Percentiles rank a stretch among this genome's conserved stretches.
These are phyloP conservation scores for Phytophthora hibernalis DNA, from an alignment of 352 stramenopile genomes.

Conservation along the genomic window DNA sequence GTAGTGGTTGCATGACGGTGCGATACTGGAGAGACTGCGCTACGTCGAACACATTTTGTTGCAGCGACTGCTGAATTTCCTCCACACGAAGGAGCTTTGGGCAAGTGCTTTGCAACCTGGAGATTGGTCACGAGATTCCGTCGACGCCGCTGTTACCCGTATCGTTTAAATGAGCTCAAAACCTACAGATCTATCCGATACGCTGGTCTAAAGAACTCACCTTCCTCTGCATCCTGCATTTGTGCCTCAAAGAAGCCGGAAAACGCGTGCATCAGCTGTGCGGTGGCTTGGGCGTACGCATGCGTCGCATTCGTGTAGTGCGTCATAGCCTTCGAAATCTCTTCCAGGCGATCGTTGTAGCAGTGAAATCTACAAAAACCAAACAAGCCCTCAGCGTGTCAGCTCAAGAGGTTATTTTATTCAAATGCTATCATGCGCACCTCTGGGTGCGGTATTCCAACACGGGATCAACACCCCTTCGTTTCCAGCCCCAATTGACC, in stretches of 20 bases:
- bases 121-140: slow-evolving; percentile 19
- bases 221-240: slow-evolving; percentile 49
- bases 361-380: slow-evolving; percentile 53
- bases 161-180: slow-evolving; percentile 8
- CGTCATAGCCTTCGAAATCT: slow-evolving; percentile 58
- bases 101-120: slow-evolving; percentile 47
- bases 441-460: slow-evolving; percentile 71
- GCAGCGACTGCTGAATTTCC: slow-evolving; percentile 65
- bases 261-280: slow-evolving; percentile 61
- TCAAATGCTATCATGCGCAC: slow-evolving; percentile 25
- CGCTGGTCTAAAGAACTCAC: slow-evolving; percentile 14
- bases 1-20: slow-evolving; percentile 50
- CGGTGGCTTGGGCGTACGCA: slow-evolving; percentile 51
- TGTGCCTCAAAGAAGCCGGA: slow-evolving; percentile 69
- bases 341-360: slow-evolving; percentile 68
- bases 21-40: slow-evolving; percentile 56
- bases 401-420: neutral
- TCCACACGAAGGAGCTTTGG: slow-evolving; percentile 59
- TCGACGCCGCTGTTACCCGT: neutral
- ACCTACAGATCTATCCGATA: too few relatives aligned
- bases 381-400: neutral
- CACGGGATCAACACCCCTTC: slow-evolving; percentile 73
- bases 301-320: slow-evolving; percentile 53
- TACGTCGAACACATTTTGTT: slow-evolving; percentile 53
- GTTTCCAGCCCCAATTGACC: slow-evolving; percentile 53